Evolutionary conservation across 352 stramenopile species (phyloP).

Genomic region (Phytophthora kernoviae): DNA sequence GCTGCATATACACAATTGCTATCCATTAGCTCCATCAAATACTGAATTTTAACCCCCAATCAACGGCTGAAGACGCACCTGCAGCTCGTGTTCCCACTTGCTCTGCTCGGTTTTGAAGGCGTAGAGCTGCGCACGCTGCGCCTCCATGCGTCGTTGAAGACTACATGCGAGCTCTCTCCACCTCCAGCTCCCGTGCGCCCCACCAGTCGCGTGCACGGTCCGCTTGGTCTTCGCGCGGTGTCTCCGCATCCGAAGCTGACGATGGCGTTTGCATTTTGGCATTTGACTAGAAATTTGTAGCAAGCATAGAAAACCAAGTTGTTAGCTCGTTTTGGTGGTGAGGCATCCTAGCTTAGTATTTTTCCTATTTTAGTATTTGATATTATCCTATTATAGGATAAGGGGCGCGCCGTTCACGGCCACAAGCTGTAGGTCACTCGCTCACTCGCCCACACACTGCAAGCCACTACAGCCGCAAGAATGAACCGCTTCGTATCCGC

Average conservation of each 20-base stretch:
- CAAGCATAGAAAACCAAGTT: no score
- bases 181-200: slow-evolving; percentile 51
- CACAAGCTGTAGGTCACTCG: slow-evolving; percentile 1
- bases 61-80: slow-evolving; percentile 29
- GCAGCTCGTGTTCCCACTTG: slow-evolving; percentile 85
- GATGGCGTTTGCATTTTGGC: slow-evolving; percentile 1
- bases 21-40: neutral
- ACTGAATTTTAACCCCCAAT: neutral
- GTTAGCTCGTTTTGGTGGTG: slow-evolving; percentile 1
- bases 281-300: no score
- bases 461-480: slow-evolving; percentile 22
- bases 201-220: slow-evolving; percentile 60
- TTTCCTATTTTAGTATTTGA: neutral
- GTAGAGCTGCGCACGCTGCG: slow-evolving; percentile 70
- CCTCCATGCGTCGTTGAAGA: slow-evolving; percentile 74
- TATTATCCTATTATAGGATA: neutral
- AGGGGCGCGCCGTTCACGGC: neutral
- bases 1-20: slow-evolving; percentile 19
- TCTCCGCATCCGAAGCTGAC: slow-evolving; percentile 5
- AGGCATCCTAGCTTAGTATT: neutral
- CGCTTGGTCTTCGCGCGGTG: slow-evolving; percentile 8
- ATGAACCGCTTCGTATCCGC: slow-evolving; percentile 84
- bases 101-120: slow-evolving; percentile 83
- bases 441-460: slow-evolving; percentile 22
- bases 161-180: slow-evolving; percentile 52